Conservation (phyloP, 2,329 filamentous ascomycete species). For the Helminthosporium solani region DNA sequence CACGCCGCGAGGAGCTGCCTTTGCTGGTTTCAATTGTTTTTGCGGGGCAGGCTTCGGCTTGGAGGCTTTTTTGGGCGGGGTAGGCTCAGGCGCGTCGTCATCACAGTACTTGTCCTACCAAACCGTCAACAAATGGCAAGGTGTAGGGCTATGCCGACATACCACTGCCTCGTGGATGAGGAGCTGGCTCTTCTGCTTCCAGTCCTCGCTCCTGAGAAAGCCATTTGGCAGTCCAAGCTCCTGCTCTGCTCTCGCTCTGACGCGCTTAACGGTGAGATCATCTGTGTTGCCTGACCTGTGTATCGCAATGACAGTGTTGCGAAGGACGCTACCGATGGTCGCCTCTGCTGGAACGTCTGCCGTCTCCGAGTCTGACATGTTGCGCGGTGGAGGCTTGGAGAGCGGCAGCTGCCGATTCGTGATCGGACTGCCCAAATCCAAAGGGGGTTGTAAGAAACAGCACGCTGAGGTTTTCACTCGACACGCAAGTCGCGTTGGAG, state of each 20-base stretch:
- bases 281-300: conserved; percentile 48
- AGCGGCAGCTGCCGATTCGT: too few species aligned
- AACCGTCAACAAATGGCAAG: conserved; percentile 4
- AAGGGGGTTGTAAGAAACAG: too few species aligned
- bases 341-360: conserved; percentile 35
- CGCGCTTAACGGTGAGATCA: conserved; percentile 58
- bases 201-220: conserved; percentile 57
- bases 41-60: conserved; percentile 20
- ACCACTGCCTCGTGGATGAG: conserved; percentile 34
- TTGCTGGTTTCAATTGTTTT: conserved; percentile 23
- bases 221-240: conserved; percentile 53
- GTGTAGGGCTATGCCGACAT: conserved; percentile 5
- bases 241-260: conserved; percentile 55
- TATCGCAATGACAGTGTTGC: conserved; percentile 43
- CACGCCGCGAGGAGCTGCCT: conserved; percentile 19
- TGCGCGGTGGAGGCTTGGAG: conserved; percentile 11
- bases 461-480: too few species aligned
- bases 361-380: conserved; percentile 36
- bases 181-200: conserved; percentile 56
- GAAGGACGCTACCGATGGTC: conserved; percentile 43
- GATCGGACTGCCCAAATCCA: too few species aligned
- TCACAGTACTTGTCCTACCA: conserved; percentile 30
- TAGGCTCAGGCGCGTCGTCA: conserved; percentile 15
- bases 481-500: background rate
- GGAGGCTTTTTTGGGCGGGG: conserved; percentile 21